phyloP scores from a whole-genome alignment of 768 basidiomycete species.

The Coprinopsis strossmayeri region DNA sequence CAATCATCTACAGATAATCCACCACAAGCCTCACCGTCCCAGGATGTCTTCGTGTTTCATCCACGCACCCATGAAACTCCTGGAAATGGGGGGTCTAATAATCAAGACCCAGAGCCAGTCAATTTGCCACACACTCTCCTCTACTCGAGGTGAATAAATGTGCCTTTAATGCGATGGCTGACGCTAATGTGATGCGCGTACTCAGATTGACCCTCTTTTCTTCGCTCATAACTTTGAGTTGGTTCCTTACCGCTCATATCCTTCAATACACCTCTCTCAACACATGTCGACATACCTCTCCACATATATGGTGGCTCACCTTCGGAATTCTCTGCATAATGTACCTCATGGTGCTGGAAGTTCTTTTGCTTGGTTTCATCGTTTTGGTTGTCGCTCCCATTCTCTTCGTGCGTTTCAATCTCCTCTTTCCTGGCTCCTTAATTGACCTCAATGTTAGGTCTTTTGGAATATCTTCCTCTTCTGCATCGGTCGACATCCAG shows the following conservation, averaged over 20 bases:
- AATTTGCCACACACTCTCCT: conserved; percentile 3
- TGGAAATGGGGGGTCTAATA: background rate
- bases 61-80: background rate
- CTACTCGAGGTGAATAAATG: conserved; percentile 11
- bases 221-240: conserved; percentile 67
- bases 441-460: conserved; percentile 33
- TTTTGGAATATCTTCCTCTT: conserved; percentile 75
- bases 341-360: conserved; percentile 66
- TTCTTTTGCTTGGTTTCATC: conserved; percentile 66
- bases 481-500: conserved; percentile 72
- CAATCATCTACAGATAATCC: background rate
- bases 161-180: too few species aligned
- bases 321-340: conserved; percentile 76
- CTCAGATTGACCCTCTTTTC: conserved; percentile 55
- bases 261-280: conserved; percentile 71
- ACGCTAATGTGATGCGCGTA: background rate
- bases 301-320: conserved; percentile 83
- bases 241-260: conserved; percentile 81
- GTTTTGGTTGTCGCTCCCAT: conserved; percentile 78
- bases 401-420: conserved; percentile 56
- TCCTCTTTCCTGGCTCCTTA: conserved; percentile 5
- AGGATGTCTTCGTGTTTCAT: background rate
- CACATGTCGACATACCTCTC: conserved; percentile 66
- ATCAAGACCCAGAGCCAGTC: background rate
- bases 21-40: background rate